Conservation (phyloP, 2,329 filamentous ascomycete species). For the Ophiocordyceps australis region DNA sequence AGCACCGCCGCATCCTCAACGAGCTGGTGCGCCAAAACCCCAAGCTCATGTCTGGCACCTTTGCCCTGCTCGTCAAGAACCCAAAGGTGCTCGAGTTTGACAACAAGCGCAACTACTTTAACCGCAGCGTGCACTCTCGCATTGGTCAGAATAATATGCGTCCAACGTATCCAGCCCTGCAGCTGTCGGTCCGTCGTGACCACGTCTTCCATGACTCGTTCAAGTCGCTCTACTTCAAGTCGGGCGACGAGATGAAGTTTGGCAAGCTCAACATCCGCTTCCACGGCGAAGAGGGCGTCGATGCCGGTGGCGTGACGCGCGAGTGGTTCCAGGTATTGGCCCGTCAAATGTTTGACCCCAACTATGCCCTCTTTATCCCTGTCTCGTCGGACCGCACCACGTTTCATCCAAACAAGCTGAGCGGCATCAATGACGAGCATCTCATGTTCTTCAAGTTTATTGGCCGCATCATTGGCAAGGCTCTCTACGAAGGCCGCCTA, state of each 20-base stretch:
- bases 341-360: constrained; percentile 96
- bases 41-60: constrained; percentile 96
- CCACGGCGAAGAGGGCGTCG: constrained; percentile 92
- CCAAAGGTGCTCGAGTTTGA: constrained; percentile 98
- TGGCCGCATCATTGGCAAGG: constrained; percentile 94
- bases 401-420: constrained; percentile 94
- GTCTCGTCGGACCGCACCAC: constrained; percentile 95
- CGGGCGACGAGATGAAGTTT: constrained; percentile 93
- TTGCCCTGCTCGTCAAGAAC: constrained; percentile 91
- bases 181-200: constrained; percentile 78
- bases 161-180: constrained; percentile 52
- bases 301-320: constrained; percentile 89
- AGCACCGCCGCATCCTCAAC: constrained; percentile 93
- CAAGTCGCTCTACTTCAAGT: constrained; percentile 96
- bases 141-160: constrained; percentile 51
- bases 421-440: constrained; percentile 88
- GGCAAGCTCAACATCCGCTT: constrained; percentile 97
- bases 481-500: constrained; percentile 85
- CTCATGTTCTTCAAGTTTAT: constrained; percentile 99
- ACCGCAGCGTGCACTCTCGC: constrained; percentile 63
- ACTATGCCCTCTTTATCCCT: constrained; percentile 90
- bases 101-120: constrained; percentile 99
- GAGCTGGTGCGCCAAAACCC: constrained; percentile 94
- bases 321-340: constrained; percentile 99
- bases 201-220: constrained; percentile 97